Conservation (phyloP, 345 rosid species). For the Cardamine chenopodiifolia region DNA sequence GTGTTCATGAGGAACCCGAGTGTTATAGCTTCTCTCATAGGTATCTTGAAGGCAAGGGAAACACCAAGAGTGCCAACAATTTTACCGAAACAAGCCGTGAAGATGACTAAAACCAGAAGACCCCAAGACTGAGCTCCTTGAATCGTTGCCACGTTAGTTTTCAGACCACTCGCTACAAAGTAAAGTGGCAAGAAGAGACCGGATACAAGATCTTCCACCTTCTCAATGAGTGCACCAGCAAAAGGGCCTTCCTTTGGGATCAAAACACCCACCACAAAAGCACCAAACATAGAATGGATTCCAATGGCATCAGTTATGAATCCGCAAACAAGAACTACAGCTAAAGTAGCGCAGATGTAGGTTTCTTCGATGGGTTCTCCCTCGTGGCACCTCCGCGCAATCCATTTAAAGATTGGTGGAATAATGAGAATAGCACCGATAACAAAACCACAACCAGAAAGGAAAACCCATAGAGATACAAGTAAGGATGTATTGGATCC, state of each 20-base stretch:
- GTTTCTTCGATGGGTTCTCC: conserved; percentile 76
- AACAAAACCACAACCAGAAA: conserved; percentile 57
- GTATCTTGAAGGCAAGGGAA: conserved; percentile 56
- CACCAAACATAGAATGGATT: conserved; percentile 82
- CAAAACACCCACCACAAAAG: conserved; percentile 73
- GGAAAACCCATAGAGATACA: conserved; percentile 69
- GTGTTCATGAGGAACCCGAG: conserved; percentile 81
- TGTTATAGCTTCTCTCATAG: conserved; percentile 57
- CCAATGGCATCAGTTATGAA: conserved; percentile 71
- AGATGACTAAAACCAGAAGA: conserved; percentile 57
- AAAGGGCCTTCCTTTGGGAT: conserved; percentile 78
- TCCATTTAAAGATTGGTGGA: conserved; percentile 63
- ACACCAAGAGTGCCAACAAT: conserved; percentile 63
- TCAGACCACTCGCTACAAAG: conserved; percentile 80
- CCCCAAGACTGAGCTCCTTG: conserved; percentile 77
- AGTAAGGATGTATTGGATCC: conserved; percentile 56
- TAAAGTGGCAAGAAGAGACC: conserved; percentile 72
- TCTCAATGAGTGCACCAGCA: conserved; percentile 64
- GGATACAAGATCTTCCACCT: conserved; percentile 81
- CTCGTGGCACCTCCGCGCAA: conserved; percentile 59
- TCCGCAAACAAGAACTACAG: conserved; percentile 61
- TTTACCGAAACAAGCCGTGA: conserved; percentile 77
- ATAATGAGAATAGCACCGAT: conserved; percentile 38
- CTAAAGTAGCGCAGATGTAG: conserved; percentile 63
- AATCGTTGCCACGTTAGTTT: conserved; percentile 73